phyloP scores from a whole-genome alignment of 257 asterid genomes.

The Linderniella brevidens region DNA sequence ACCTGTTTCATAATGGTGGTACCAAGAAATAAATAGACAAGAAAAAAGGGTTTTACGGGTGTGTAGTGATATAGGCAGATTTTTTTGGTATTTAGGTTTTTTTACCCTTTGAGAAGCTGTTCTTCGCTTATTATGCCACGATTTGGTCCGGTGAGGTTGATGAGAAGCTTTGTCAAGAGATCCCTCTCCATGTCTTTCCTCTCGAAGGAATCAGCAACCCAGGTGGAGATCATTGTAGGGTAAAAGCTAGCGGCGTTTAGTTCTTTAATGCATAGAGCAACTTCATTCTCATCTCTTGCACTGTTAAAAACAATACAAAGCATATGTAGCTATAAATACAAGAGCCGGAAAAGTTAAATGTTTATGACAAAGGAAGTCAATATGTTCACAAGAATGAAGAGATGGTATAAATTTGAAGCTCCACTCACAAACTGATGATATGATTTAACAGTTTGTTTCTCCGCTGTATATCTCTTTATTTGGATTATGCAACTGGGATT shows the following conservation, averaged over 20 bases:
- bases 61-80: background rate
- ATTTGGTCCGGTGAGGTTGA: conserved; percentile 37
- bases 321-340: no score
- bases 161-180: conserved; percentile 53
- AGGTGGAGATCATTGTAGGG: conserved; percentile 68
- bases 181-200: conserved; percentile 71
- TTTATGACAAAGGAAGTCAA: no score
- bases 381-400: no score
- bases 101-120: conserved; percentile 70
- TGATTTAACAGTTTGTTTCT: no score
- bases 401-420: no score
- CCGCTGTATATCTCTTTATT: no score
- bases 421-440: background rate
- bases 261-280: conserved; percentile 68
- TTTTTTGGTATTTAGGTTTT: background rate
- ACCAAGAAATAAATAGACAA: background rate
- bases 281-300: conserved; percentile 71
- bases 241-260: conserved; percentile 56
- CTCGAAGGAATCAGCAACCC: conserved; percentile 87
- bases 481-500: no score
- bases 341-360: no score
- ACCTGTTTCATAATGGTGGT: conserved; percentile 17
- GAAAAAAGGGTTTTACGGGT: background rate
- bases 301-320: conserved; percentile 19
- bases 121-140: conserved; percentile 33